phyloP scores from a whole-genome alignment of 805 yeast species.

The Pichia deserticola region DNA sequence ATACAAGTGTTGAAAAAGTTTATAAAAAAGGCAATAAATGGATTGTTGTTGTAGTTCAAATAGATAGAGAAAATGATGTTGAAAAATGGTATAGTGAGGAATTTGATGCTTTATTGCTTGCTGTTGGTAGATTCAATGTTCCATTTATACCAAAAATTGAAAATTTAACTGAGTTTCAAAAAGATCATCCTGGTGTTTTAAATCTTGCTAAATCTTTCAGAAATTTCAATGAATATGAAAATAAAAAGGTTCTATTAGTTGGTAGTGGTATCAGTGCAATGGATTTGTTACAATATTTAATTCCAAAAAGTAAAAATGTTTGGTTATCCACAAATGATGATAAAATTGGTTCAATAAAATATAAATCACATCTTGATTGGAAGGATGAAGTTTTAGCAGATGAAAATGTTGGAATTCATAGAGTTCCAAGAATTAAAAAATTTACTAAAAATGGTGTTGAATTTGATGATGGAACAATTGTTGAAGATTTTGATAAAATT shows the following conservation, averaged over 20 bases:
- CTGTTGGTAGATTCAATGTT: conserved; percentile 35
- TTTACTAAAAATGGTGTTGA: conserved; percentile 23
- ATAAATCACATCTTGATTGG: neutral
- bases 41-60: conserved; percentile 21
- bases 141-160: conserved; percentile 33
- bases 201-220: conserved; percentile 25
- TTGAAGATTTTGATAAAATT: conserved; percentile 31
- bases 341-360: neutral
- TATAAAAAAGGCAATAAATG: conserved; percentile 25
- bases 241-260: conserved; percentile 25
- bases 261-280: conserved; percentile 56
- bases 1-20: conserved; percentile 28
- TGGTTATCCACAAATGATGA: neutral
- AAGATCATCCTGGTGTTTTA: conserved; percentile 26
- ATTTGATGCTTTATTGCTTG: conserved; percentile 35
- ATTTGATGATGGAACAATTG: conserved; percentile 28
- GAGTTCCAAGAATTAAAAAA: conserved; percentile 25
- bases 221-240: conserved; percentile 19
- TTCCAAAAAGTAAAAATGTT: conserved; percentile 15
- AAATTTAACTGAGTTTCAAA: conserved; percentile 28
- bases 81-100: conserved; percentile 32
- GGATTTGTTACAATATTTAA: conserved; percentile 44
- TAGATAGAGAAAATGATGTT: neutral
- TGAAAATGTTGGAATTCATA: conserved; percentile 20
- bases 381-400: conserved; percentile 24